These are phyloP conservation scores for Penicillium sclerotigenum DNA, from an alignment of 2,329 filamentous ascomycete species.

Conservation along the genomic window DNA sequence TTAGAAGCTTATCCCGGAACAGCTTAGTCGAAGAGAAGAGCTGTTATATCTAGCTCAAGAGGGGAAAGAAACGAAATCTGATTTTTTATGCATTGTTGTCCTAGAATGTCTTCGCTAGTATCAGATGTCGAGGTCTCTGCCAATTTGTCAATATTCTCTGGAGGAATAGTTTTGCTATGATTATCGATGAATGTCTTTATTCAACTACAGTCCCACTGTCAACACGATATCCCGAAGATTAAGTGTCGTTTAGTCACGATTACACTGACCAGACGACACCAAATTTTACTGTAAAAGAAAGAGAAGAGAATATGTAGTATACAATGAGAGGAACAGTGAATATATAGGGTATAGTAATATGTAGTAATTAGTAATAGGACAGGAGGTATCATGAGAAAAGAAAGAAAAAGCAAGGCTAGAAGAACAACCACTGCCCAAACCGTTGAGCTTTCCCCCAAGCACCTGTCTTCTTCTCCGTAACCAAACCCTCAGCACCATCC, in stretches of 20 bases:
- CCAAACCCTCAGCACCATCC: constrained; percentile 26
- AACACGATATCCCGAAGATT: not conserved
- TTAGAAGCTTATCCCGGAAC: not conserved
- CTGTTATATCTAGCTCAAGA: not conserved
- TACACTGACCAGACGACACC: not conserved
- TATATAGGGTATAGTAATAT: not conserved
- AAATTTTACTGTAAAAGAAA: not conserved
- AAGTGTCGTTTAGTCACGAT: no score
- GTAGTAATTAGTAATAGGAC: no score
- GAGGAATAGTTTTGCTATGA: no score
- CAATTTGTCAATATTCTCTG: not conserved
- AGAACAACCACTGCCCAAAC: constrained; percentile 41
- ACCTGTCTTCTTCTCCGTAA: constrained; percentile 7
- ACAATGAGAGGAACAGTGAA: not conserved
- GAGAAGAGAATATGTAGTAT: not conserved
- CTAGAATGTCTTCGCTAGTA: not conserved
- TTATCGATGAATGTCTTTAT: not conserved
- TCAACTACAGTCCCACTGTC: no score
- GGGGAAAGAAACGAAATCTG: not conserved
- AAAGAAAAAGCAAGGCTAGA: constrained; percentile 19
- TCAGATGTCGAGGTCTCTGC: not conserved
- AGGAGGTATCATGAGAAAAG: constrained; percentile 7
- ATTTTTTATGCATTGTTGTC: not conserved
- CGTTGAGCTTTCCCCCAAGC: constrained; percentile 27
- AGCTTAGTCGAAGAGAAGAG: not conserved